Evolutionary conservation across 257 asterid genomes (phyloP).

Genomic region (Capsicum chinense): DNA sequence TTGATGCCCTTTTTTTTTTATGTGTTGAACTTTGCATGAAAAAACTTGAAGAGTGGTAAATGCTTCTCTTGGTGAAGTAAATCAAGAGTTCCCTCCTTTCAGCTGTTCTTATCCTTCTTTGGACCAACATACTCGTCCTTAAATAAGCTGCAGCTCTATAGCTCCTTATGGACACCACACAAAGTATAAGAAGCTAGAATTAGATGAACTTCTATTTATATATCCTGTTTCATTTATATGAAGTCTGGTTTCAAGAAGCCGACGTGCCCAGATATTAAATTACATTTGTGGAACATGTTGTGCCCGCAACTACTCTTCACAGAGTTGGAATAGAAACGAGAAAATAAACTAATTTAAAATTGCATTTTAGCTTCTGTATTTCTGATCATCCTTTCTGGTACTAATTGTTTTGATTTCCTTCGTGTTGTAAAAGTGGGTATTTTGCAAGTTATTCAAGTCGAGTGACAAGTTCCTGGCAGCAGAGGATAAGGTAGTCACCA

Average conservation of each 20-base stretch:
- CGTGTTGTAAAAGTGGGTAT: neutral
- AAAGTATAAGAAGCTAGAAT: neutral
- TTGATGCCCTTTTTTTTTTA: neutral
- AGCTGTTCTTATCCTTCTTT: neutral
- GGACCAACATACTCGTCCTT: neutral
- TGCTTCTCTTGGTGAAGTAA: neutral
- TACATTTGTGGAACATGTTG: neutral
- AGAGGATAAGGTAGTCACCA: neutral
- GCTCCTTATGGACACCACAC: neutral
- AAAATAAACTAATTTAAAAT: neutral
- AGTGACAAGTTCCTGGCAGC: neutral
- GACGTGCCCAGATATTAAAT: neutral
- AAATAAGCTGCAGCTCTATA: neutral
- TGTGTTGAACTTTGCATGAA: neutral
- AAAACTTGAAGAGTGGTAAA: too few species aligned
- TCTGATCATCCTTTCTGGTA: neutral
- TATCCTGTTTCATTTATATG: neutral
- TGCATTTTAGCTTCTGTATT: neutral
- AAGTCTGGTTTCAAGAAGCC: constrained; percentile 10
- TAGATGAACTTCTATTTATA: neutral
- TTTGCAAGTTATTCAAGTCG: constrained; percentile 22
- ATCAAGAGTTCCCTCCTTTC: neutral
- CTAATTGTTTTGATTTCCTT: neutral
- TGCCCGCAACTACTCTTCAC: neutral
- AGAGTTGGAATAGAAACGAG: neutral